Percentiles rank a stretch among this genome's conserved stretches.
Conservation (phyloP, 73 alveolate genomes). For the Paramecium pentaurelia region DNA sequence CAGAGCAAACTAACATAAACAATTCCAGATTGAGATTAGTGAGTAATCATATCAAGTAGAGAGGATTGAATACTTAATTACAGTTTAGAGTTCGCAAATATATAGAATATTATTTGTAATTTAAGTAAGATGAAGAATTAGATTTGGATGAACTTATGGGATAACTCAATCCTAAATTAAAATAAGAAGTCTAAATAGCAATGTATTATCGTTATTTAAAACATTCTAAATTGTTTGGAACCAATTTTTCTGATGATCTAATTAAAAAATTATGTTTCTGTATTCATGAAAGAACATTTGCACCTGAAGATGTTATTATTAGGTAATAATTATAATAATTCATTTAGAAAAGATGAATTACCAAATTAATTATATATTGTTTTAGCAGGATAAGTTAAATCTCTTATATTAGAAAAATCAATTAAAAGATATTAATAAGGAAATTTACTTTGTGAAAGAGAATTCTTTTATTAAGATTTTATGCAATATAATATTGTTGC, state of each 20-base stretch:
- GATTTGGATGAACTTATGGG: slow-evolving; percentile 49
- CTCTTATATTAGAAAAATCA: neutral
- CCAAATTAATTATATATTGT: slow-evolving; percentile 38
- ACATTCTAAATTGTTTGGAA: neutral
- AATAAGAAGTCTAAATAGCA: slow-evolving; percentile 9
- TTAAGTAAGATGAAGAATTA: slow-evolving; percentile 23
- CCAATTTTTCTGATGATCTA: neutral
- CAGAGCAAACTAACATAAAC: neutral
- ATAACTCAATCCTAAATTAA: slow-evolving; percentile 29
- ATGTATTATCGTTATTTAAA: slow-evolving; percentile 9
- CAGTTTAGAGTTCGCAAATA: slow-evolving; percentile 42
- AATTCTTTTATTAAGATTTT: neutral
- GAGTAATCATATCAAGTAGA: neutral
- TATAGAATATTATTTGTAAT: slow-evolving; percentile 8
- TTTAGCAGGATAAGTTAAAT: neutral
- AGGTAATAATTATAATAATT: neutral
- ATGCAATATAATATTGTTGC: slow-evolving; percentile 14
- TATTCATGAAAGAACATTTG: slow-evolving; percentile 40
- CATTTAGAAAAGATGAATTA: neutral
- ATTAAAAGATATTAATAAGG: slow-evolving; percentile 8
- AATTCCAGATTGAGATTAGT: neutral
- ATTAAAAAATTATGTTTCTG: neutral
- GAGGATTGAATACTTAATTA: slow-evolving; percentile 10
- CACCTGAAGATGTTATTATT: slow-evolving; percentile 17
- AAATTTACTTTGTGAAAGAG: neutral